Base-by-base conservation (phyloP, 2,329 filamentous ascomycete genomes). In the Pseudogymnoascus sp. region DNA sequence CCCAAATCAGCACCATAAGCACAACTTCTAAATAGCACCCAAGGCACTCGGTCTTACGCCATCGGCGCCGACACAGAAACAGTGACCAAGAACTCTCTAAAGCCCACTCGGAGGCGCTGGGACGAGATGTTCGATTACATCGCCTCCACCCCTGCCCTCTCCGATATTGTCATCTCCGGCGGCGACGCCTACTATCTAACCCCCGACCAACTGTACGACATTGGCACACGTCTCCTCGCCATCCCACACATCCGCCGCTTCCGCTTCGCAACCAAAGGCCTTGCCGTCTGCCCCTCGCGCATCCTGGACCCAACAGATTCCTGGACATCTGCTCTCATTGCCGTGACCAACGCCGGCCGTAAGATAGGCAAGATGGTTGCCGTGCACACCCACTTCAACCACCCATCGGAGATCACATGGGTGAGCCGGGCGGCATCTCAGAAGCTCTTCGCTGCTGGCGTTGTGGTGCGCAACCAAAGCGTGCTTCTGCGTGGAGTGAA, bases 331-430 rank as follows among this genome's bases (percentile, higher is more conserved):
- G 76, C 80, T 1, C 73, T 88, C 46, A 77, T 85, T 28, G 74
- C 75, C 3, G 71, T 88, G 1, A 79, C 80, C 0, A 77, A 81
- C 59, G 73, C 75, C 63, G 84, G 82, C 3, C 78, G 79, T 62
- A 70, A 72, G 59, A 76, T 79, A 24, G 84, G 84, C 4, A 88
- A 88, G 70, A 78, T 82, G 60, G 79, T 87, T 66, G 84, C 84
- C 3, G 74, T 87, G 62, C 85, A 88, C 69, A 88, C 85, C 0
- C 86, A 88, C 68, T 85, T 88, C 73, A 87, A 88, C 67, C 83
- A 87, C 66, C 80, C 84, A 0, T 78, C 78, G 38, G 85, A 88
- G 70, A 81, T 87, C 62, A 84, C 83, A 3, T 88, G 84, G 84
- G 75, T 86, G 26, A 84, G 82, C 0, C 72, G 77, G 66, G 70